These are phyloP conservation scores for Saccharomyces hybrid DNA, from an alignment of 1,139 yeast genomes.

Conservation along the genomic window DNA sequence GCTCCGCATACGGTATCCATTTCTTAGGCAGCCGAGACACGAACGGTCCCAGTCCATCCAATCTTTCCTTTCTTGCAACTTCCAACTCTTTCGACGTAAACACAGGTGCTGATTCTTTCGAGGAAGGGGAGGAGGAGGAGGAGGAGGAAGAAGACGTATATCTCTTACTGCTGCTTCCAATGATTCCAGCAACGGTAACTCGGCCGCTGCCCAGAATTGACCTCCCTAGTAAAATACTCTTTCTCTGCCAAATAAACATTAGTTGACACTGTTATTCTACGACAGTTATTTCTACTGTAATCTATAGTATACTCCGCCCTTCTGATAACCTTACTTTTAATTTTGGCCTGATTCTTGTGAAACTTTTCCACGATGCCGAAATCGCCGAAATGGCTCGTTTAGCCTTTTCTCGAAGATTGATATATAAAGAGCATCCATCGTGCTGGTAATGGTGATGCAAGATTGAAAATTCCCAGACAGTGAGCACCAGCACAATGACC, in stretches of 20 bases:
- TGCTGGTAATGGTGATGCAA: neutral
- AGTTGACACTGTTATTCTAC: neutral
- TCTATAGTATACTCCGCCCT: neutral
- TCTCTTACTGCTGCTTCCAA: neutral
- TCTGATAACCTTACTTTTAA: neutral
- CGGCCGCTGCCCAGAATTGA: neutral
- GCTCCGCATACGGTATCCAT: constrained; percentile 83
- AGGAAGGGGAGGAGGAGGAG: neutral
- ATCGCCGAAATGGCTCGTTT: constrained; percentile 1
- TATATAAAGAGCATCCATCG: neutral
- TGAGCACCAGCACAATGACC: constrained; percentile 2
- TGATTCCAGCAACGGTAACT: neutral
- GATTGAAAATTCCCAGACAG: neutral
- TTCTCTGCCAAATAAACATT: neutral
- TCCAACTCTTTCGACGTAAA: constrained; percentile 51
- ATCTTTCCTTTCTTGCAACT: constrained; percentile 49
- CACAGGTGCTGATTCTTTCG: constrained; percentile 1
- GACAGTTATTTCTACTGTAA: neutral
- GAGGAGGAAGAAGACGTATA: neutral
- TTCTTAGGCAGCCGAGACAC: constrained; percentile 58
- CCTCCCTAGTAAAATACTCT: neutral
- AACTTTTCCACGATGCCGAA: constrained; percentile 1
- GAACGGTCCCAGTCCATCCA: constrained; percentile 51
- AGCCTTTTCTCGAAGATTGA: neutral
- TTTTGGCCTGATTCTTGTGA: neutral